These are phyloP conservation scores for Fraxinus greggii DNA, from an alignment of 305 asterid species.

Conservation along the genomic window DNA sequence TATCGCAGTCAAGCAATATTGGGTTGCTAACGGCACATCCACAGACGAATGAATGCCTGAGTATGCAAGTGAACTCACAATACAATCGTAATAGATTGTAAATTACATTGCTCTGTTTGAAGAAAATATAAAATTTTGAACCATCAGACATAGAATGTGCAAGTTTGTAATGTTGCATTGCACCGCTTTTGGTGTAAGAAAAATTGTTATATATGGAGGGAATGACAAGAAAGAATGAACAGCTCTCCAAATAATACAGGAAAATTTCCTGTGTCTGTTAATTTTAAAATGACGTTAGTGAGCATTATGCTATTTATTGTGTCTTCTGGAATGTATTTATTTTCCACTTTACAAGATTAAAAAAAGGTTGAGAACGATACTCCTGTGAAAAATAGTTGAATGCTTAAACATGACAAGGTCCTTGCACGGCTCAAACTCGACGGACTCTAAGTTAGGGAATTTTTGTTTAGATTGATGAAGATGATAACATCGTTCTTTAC, in stretches of 20 bases:
- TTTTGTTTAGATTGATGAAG: neutral
- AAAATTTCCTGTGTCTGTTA: neutral
- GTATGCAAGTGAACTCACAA: neutral
- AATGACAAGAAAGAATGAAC: conserved; percentile 5
- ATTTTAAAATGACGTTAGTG: neutral
- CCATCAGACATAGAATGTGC: conserved; percentile 8
- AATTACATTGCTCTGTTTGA: neutral
- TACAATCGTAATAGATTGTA: neutral
- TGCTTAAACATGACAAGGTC: neutral
- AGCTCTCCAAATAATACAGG: neutral
- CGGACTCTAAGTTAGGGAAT: neutral
- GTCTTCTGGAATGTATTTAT: neutral
- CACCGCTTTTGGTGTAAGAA: conserved; percentile 12
- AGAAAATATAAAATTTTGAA: conserved; percentile 5
- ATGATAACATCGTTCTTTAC: neutral
- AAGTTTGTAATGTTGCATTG: conserved; percentile 7
- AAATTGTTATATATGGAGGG: conserved; percentile 24
- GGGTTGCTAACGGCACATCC: conserved; percentile 49
- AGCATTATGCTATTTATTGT: neutral
- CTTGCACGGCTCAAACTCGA: neutral
- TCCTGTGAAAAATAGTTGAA: neutral
- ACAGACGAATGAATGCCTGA: conserved; percentile 33
- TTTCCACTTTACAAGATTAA: neutral
- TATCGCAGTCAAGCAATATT: conserved; percentile 62
- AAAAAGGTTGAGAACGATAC: neutral